These are phyloP conservation scores for Agrocybe chaxingu DNA, from an alignment of 768 basidiomycete genomes.

Conservation along the genomic window DNA sequence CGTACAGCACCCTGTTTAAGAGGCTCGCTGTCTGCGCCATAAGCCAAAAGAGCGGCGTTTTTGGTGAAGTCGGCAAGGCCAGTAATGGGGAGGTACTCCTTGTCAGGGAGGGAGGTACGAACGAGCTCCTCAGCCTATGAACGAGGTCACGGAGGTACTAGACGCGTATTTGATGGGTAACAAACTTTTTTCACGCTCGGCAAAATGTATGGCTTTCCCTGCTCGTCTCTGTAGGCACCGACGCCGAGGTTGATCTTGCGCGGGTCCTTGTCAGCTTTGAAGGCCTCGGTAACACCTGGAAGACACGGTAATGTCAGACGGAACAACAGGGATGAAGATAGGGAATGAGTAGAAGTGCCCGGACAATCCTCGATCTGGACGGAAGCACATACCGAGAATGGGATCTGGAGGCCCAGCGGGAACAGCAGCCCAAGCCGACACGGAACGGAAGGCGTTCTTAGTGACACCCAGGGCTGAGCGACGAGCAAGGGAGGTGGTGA, in stretches of 20 bases:
- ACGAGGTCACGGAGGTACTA: slow-evolving; percentile 7
- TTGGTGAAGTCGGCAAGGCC: slow-evolving; percentile 85
- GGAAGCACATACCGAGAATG: slow-evolving; percentile 69
- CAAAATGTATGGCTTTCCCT: slow-evolving; percentile 94
- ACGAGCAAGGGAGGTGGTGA: slow-evolving; percentile 51
- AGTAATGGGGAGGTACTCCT: slow-evolving; percentile 96
- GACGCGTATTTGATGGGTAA: neutral
- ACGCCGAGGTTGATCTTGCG: slow-evolving; percentile 98
- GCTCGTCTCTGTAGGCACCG: slow-evolving; percentile 91
- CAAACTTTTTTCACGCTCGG: slow-evolving; percentile 82
- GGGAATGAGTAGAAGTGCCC: neutral
- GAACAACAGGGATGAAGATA: slow-evolving; percentile 1
- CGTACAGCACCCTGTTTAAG: slow-evolving; percentile 70
- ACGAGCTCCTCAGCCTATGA: slow-evolving; percentile 75
- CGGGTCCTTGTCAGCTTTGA: slow-evolving; percentile 90
- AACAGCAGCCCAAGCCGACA: slow-evolving; percentile 81
- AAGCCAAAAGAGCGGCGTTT: slow-evolving; percentile 86
- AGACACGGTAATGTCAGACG: slow-evolving; percentile 5
- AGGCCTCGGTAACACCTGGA: slow-evolving; percentile 87
- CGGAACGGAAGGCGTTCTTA: slow-evolving; percentile 36
- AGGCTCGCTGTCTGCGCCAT: slow-evolving; percentile 76
- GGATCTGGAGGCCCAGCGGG: slow-evolving; percentile 89
- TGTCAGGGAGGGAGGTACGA: slow-evolving; percentile 66
- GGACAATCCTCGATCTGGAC: neutral
- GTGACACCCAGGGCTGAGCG: slow-evolving; percentile 38